phyloP scores from a whole-genome alignment of 441 rosid genomes.

The Corymbia calophylla region DNA sequence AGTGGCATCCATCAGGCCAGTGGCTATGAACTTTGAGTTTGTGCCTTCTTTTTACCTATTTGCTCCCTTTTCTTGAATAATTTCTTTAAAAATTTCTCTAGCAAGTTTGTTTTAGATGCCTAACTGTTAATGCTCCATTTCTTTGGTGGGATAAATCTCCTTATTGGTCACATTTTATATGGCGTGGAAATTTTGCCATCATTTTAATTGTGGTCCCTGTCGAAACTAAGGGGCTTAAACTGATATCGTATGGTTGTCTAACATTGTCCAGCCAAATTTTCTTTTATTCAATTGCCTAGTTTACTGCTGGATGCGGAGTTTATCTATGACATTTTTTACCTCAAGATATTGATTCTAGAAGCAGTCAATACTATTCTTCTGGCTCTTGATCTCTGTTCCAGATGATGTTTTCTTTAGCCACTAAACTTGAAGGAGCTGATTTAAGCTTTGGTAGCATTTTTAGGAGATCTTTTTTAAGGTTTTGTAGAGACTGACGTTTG shows the following conservation, averaged over 20 bases:
- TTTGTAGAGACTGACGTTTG: not conserved
- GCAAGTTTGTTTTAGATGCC: not conserved
- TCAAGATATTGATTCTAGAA: not conserved
- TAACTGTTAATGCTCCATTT: not conserved
- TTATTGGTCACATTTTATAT: not conserved
- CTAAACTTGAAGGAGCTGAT: not conserved
- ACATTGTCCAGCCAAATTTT: not conserved
- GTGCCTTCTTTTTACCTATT: not conserved
- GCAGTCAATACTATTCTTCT: not conserved
- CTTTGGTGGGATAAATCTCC: not conserved
- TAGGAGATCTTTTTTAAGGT: not conserved
- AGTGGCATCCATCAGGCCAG: conserved; percentile 87
- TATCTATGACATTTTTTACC: not conserved
- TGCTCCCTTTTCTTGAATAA: not conserved
- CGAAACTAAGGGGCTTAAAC: not conserved
- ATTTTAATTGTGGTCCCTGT: not conserved
- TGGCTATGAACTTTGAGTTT: not conserved
- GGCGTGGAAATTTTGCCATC: not conserved
- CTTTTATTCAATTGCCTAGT: not conserved
- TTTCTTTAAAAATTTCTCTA: not conserved
- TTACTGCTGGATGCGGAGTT: not conserved
- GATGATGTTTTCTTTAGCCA: not conserved
- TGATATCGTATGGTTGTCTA: not conserved
- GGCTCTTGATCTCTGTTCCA: not conserved
- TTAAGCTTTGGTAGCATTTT: not conserved